Conservation (phyloP, 164 flowering plant genomes). For the Houttuynia cordata region DNA sequence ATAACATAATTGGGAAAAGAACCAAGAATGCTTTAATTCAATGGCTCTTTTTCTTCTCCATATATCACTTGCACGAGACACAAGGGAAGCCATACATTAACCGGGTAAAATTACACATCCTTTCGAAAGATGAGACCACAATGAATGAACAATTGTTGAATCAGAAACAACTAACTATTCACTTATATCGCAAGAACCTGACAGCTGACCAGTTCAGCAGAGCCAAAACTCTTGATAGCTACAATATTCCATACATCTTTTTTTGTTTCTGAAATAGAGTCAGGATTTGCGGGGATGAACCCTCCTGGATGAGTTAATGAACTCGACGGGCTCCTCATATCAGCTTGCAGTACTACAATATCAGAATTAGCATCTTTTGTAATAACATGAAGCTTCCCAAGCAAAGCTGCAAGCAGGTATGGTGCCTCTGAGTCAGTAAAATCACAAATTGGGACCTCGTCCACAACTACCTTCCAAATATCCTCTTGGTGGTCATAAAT, state of each 20-base stretch:
- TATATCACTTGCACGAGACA: no score
- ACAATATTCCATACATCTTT: constrained; percentile 36
- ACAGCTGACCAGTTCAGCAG: constrained; percentile 56
- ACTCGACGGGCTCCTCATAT: constrained; percentile 7
- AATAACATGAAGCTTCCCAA: constrained; percentile 72
- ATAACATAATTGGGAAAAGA: no score
- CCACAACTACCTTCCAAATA: constrained; percentile 67
- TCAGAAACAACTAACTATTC: not conserved
- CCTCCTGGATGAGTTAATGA: constrained; percentile 2
- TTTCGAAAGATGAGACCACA: no score
- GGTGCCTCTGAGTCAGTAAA: constrained; percentile 69
- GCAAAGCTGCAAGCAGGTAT: constrained; percentile 66
- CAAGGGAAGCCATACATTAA: no score
- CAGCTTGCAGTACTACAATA: constrained; percentile 42
- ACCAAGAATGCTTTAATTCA: no score
- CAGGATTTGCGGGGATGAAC: constrained; percentile 11
- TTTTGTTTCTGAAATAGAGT: constrained; percentile 10
- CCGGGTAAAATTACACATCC: not conserved
- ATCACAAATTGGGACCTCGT: constrained; percentile 55
- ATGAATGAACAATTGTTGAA: not conserved
- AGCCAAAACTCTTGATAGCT: constrained; percentile 32
- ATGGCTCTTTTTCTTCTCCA: no score
- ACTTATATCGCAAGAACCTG: constrained; percentile 42
- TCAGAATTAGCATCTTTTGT: constrained; percentile 49
- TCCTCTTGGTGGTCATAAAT: constrained; percentile 65